Evolutionary conservation across 768 basidiomycete genomes (phyloP).

Genomic region (Collybia mongolica): DNA sequence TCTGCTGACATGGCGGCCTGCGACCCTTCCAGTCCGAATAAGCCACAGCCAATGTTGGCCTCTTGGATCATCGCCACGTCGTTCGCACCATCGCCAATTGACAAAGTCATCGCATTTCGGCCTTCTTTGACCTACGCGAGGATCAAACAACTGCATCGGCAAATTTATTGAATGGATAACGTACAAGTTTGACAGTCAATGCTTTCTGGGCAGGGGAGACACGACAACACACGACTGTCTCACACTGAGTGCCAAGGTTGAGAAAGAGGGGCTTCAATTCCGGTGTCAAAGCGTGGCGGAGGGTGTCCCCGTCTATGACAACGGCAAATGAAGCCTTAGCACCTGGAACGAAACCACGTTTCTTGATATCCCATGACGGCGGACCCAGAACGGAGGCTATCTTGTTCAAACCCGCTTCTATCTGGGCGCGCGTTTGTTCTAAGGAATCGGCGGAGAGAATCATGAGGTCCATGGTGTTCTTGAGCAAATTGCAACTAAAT

Average conservation of each 20-base stretch:
- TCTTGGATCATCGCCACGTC: slow-evolving; percentile 99
- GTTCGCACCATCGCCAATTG: slow-evolving; percentile 97
- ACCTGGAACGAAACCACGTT: slow-evolving; percentile 66
- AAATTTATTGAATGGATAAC: slow-evolving; percentile 18
- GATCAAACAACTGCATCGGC: slow-evolving; percentile 2
- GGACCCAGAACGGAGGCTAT: slow-evolving; percentile 85
- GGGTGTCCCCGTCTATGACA: slow-evolving; percentile 94
- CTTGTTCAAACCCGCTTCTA: slow-evolving; percentile 93
- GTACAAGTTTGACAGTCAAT: slow-evolving; percentile 87
- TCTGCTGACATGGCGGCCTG: slow-evolving; percentile 99
- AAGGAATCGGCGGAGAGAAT: slow-evolving; percentile 84
- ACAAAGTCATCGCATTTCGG: slow-evolving; percentile 91
- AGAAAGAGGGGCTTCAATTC: slow-evolving; percentile 85
- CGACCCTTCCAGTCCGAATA: slow-evolving; percentile 92
- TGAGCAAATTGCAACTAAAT: slow-evolving; percentile 93
- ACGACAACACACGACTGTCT: slow-evolving; percentile 97
- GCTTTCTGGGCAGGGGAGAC: slow-evolving; percentile 98
- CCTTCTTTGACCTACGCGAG: slow-evolving; percentile 85
- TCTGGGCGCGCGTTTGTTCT: slow-evolving; percentile 76
- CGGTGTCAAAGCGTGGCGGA: slow-evolving; percentile 75
- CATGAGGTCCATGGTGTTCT: slow-evolving; percentile 95
- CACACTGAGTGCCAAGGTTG: slow-evolving; percentile 92
- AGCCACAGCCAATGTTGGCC: slow-evolving; percentile 95
- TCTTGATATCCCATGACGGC: slow-evolving; percentile 55
- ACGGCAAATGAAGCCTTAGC: slow-evolving; percentile 82